Evolutionary conservation across 2,329 filamentous ascomycete genomes (phyloP).

Genomic region (Elsinoe perseae): DNA sequence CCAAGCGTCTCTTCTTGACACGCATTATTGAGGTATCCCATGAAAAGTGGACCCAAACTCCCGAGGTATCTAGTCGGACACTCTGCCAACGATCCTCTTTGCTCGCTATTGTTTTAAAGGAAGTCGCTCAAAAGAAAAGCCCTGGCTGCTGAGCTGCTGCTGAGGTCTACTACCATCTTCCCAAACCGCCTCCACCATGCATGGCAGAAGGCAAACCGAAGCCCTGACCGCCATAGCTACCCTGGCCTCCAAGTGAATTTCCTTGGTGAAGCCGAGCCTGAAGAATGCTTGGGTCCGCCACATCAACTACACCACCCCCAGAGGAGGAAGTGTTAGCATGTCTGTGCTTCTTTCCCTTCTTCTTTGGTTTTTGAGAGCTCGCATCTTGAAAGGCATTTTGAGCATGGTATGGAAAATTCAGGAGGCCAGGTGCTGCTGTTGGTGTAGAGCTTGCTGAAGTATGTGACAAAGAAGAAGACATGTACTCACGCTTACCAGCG

Average conservation of each 20-base stretch:
- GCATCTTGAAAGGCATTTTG: constrained; percentile 84
- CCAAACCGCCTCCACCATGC: constrained; percentile 49
- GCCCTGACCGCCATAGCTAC: constrained; percentile 75
- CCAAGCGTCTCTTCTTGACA: constrained; percentile 8
- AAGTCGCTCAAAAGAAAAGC: constrained; percentile 3
- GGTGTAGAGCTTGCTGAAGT: constrained; percentile 75
- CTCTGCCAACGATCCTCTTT: constrained; percentile 11
- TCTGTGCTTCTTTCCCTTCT: constrained; percentile 99
- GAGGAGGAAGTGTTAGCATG: constrained; percentile 99
- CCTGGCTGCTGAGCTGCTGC: constrained; percentile 10
- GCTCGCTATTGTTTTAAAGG: constrained; percentile 1
- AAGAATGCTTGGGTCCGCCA: constrained; percentile 99
- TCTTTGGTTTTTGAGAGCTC: constrained; percentile 74
- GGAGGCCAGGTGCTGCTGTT: constrained; percentile 82
- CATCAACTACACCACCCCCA: constrained; percentile 99
- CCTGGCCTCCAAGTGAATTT: constrained; percentile 66
- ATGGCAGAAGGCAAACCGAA: constrained; percentile 81
- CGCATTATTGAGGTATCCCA: constrained; percentile 10
- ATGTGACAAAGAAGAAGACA: constrained; percentile 86
- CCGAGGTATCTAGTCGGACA: constrained; percentile 8
- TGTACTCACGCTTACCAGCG: constrained; percentile 95
- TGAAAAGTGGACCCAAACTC: constrained; percentile 7
- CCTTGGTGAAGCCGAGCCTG: constrained; percentile 93
- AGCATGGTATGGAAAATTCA: constrained; percentile 84
- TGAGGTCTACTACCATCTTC: constrained; percentile 50